Evolutionary conservation across 2,329 filamentous ascomycete genomes (phyloP), one percentile per base, ranked within the genome.

Genomic region (Lachnellula occidentalis): DNA sequence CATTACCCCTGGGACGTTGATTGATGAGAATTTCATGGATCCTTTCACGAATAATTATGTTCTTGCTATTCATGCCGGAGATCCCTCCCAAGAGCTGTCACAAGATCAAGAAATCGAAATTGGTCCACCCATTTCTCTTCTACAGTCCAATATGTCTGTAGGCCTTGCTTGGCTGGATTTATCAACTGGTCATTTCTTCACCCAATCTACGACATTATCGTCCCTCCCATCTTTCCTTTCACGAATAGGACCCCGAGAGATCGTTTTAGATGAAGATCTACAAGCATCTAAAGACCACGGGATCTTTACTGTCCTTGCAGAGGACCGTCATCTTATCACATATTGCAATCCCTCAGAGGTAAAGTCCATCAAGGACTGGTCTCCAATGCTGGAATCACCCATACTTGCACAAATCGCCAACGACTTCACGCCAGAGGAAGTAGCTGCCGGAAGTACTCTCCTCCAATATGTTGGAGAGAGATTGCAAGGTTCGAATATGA

Each of bases 21-120:
- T 99, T 61, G 94, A 99, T 71, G 94, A 99, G 72, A 92, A 91
- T 64, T 99, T 97, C 70, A 91, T 99, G 77, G 90, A 97, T 68
- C 90, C 91, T 1, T 92, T 88, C 68, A 85, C 89, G 65, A 96
- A 94, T 72, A 97, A 96, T 69, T 99, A 92, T 70, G 78, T 97
- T 34, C 81, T 97, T 69, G 86, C 89, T 37, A 80, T 97, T 47
- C 82, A 95, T 66, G 69, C 87, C 27, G 71, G 77, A 55, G 55
- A 64, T 5, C 51, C 45, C 22, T 31, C 42, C 3, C n/a, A 49
- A 9, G 22, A 46, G 8, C 46, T 60, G 53, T 45, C 57, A 62
- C 52, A 69, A 52, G 19, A 37, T 34, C n/a, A 11, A 12, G 27
- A 36, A 39, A 41, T 17, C 19, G 43, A 54, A 15, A 27, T 21